These are phyloP conservation scores for Phytophthora pseudosyringae DNA, from an alignment of 352 stramenopile genomes.

Conservation along the genomic window DNA sequence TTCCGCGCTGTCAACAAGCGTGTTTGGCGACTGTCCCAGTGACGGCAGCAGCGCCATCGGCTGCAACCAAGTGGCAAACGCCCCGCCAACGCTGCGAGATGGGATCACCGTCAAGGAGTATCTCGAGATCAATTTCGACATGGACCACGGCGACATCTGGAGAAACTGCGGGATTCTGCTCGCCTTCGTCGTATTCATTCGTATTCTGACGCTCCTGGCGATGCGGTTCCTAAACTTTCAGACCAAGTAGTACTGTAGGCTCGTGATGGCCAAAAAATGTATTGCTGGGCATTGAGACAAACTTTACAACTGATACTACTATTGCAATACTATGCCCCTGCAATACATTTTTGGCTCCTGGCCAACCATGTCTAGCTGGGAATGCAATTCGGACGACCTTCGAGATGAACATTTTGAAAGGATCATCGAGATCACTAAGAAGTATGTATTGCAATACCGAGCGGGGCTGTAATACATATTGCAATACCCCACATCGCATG, in stretches of 20 bases:
- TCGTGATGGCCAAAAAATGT: no score
- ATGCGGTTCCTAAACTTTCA: constrained; percentile 28
- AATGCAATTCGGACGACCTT: no score
- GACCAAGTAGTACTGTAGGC: constrained; percentile 7
- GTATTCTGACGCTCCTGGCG: constrained; percentile 9
- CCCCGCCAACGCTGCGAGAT: constrained; percentile 9
- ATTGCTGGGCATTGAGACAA: no score
- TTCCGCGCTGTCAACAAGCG: constrained; percentile 30
- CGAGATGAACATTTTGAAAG: no score
- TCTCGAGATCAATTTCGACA: constrained; percentile 22
- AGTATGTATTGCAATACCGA: no score
- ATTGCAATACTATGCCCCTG: no score
- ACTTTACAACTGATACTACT: no score
- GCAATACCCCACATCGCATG: no score
- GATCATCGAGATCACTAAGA: no score
- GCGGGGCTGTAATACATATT: no score
- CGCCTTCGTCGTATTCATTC: constrained; percentile 1
- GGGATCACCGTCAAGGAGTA: constrained; percentile 21
- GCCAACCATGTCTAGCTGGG: no score
- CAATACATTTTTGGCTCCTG: no score
- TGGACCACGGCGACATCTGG: constrained; percentile 20
- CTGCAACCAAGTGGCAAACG: constrained; percentile 11
- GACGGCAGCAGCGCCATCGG: constrained; percentile 9
- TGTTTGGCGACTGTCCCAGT: constrained; percentile 41
- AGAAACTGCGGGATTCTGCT: constrained; percentile 12